These are phyloP conservation scores for Russula earlei DNA, from an alignment of 768 basidiomycete species.

Conservation along the genomic window DNA sequence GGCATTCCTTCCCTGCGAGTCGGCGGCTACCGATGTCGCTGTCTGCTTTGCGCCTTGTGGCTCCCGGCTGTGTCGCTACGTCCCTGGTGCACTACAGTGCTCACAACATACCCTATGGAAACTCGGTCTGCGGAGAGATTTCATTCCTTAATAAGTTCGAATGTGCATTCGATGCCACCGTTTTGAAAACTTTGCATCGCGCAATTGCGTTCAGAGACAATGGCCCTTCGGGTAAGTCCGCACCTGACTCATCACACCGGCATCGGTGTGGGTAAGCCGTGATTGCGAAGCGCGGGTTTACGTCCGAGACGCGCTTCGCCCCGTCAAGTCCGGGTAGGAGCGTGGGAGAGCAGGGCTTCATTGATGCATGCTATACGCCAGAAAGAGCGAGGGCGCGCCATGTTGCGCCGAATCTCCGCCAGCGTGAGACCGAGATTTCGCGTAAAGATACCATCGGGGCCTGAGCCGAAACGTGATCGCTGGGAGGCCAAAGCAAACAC, in stretches of 20 bases:
- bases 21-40: not conserved
- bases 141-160: too few species aligned
- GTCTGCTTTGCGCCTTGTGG: not conserved
- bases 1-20: not conserved
- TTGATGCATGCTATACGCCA: not conserved
- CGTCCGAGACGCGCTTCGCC: conserved; percentile 7
- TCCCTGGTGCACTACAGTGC: too few species aligned
- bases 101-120: too few species aligned
- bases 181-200: too few species aligned
- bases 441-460: conserved; percentile 8
- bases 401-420: conserved; percentile 11
- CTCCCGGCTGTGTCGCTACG: not conserved
- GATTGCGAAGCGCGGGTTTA: conserved; percentile 11
- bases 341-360: not conserved
- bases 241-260: not conserved
- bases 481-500: not conserved
- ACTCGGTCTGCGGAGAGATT: too few species aligned
- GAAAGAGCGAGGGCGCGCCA: not conserved
- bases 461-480: not conserved
- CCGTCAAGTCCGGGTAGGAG: conserved; percentile 9
- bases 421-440: not conserved
- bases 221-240: not conserved
- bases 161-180: too few species aligned
- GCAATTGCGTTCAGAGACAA: not conserved
- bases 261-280: not conserved